Evolutionary conservation across 169 alveolate genomes (phyloP), one percentile per base, ranked within the genome.

Genomic region (Eimeria brunetti): DNA sequence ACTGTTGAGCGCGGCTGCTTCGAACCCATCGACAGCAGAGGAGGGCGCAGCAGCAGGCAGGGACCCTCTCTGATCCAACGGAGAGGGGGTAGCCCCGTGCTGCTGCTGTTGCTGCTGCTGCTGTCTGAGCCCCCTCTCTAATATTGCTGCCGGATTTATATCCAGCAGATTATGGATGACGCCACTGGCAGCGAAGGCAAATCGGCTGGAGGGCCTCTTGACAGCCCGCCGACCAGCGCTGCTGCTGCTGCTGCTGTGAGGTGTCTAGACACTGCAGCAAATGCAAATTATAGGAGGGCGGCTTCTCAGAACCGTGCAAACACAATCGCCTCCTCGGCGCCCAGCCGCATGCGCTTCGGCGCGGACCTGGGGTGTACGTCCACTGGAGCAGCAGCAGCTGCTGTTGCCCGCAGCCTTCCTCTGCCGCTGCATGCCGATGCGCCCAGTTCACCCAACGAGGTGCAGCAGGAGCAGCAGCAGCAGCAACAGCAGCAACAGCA

Each of bases 401-500:
- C 53, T 0, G 4, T 33, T 27, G 30, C 56, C 53, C 11, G 22
- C 84, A 11, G 27, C 84, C 84, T 24, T 73, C 58, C 20, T 24
- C 16, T 69, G 49, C 46, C 38, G 14, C 49, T 12, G 9, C 84
- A 36, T 18, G n/a, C 36, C 0, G 53, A 38, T 33, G 27, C 53
- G 11, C 51, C 84, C 53, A 9, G 58, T 73, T 36, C 30, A 51
- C 84, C 84, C 3, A 36, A 41, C 56, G 88, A 78, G 69, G 27
- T 73, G 0, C 83, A 30, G 1, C 56, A 73, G 38, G 83, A 73
- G 46, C 51, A 41, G 1, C 38, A 27, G 24, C 24, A 46, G 69
- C 69, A 78, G 88, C 88, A 49, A 67, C 88, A 49, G 88, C 88
- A 33, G 88, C 41, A 78, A n/a, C 27, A 46, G n/a, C 51, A 38